A percentile compares a stretch with the other conserved stretches of the same genome.
Evolutionary conservation across 371 early-diverging fungal genomes (phyloP).

Genomic region (Choanephora cucurbitarum): DNA sequence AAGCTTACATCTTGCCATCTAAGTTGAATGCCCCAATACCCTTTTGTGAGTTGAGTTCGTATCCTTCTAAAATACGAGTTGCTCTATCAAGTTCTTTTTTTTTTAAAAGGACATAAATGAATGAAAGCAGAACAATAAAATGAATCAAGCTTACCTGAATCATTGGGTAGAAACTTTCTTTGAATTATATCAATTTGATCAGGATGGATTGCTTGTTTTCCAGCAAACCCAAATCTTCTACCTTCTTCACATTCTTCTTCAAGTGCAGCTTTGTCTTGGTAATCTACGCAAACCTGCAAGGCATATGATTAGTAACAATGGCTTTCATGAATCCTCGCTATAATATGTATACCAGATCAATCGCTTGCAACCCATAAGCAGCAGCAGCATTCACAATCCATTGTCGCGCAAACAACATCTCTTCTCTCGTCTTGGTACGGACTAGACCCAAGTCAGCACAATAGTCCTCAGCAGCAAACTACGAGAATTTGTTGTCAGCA

Average conservation of each 20-base stretch:
- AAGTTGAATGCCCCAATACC: constrained; percentile 89
- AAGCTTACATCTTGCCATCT: constrained; percentile 88
- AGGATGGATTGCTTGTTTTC: constrained; percentile 95
- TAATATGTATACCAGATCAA: constrained; percentile 71
- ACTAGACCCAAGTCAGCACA: constrained; percentile 84
- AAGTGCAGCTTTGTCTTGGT: constrained; percentile 64
- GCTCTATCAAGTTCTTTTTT: constrained; percentile 68
- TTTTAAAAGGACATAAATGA: constrained; percentile 12
- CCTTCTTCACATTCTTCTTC: constrained; percentile 85
- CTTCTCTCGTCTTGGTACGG: constrained; percentile 70
- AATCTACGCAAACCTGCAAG: constrained; percentile 90
- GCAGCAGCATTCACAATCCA: constrained; percentile 79
- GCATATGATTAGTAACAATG: not conserved
- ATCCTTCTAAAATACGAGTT: constrained; percentile 66
- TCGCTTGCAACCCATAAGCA: constrained; percentile 86
- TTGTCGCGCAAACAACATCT: constrained; percentile 81
- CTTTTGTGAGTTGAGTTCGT: constrained; percentile 59
- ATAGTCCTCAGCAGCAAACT: constrained; percentile 95
- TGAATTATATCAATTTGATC: constrained; percentile 86
- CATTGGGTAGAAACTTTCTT: constrained; percentile 71
- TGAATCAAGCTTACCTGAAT: constrained; percentile 47
- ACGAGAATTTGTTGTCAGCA: constrained; percentile 10
- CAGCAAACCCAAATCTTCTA: constrained; percentile 89
- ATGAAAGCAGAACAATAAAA: not conserved
- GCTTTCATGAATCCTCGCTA: no score